phyloP scores from a whole-genome alignment of 345 rosid genomes.

The Arabidopsis arenosa region DNA sequence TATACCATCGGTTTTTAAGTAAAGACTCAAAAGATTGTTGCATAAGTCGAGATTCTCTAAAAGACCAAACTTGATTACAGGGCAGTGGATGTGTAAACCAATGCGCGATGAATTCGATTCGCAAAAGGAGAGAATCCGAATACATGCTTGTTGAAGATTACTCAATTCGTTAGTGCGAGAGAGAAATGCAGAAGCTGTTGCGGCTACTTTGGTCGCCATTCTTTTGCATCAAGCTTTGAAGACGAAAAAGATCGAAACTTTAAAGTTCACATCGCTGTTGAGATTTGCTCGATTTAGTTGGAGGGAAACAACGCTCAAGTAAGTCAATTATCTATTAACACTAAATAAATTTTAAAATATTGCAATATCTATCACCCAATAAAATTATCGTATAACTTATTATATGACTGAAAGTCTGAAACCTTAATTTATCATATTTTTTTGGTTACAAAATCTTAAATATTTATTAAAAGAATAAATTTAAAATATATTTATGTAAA shows the following conservation, averaged over 20 bases:
- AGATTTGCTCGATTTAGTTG: slow-evolving; percentile 3
- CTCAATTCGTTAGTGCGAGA: slow-evolving; percentile 39
- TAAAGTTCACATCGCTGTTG: slow-evolving; percentile 12
- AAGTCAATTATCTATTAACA: too few relatives aligned
- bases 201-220: slow-evolving; percentile 35
- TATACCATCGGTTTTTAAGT: slow-evolving; percentile 49
- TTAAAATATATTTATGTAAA: too few relatives aligned
- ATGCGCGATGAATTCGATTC: slow-evolving; percentile 51
- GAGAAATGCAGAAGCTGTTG: slow-evolving; percentile 37
- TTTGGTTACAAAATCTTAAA: too few relatives aligned
- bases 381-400: too few relatives aligned
- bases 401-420: too few relatives aligned
- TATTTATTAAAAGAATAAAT: too few relatives aligned
- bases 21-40: slow-evolving; percentile 65
- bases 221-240: slow-evolving; percentile 7
- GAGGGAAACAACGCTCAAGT: background rate
- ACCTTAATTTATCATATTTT: too few relatives aligned
- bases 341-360: too few relatives aligned
- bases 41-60: slow-evolving; percentile 53
- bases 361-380: too few relatives aligned
- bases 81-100: slow-evolving; percentile 64
- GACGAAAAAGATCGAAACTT: slow-evolving; percentile 17
- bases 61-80: slow-evolving; percentile 59
- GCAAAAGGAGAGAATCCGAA: slow-evolving; percentile 53
- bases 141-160: slow-evolving; percentile 53